phyloP scores from a whole-genome alignment of 768 basidiomycete genomes.

The Crucibulum laeve region DNA sequence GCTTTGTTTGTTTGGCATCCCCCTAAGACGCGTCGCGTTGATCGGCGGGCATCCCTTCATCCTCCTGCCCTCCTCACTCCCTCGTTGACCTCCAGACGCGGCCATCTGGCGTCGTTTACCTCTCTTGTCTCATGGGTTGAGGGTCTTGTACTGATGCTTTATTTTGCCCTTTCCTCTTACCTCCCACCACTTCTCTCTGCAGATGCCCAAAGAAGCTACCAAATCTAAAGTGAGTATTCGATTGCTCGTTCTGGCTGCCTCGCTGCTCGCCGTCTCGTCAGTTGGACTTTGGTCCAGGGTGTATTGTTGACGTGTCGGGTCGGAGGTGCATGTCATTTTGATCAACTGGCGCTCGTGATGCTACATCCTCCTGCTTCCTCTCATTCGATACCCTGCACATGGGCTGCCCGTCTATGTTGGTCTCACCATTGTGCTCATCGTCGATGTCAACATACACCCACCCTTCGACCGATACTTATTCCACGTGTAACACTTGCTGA shows the following conservation, averaged over 20 bases:
- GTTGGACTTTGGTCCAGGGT: neutral
- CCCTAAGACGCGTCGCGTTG: slow-evolving; percentile 18
- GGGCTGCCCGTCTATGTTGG: slow-evolving; percentile 9
- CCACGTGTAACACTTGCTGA: slow-evolving; percentile 6
- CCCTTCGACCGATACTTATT: slow-evolving; percentile 7
- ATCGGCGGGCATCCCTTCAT: slow-evolving; percentile 7
- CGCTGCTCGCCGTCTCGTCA: neutral
- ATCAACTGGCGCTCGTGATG: no score
- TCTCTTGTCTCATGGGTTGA: neutral
- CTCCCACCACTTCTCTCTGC: slow-evolving; percentile 7
- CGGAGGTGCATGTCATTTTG: no score
- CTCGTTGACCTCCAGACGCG: neutral
- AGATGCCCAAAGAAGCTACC: slow-evolving; percentile 79
- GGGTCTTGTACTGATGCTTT: slow-evolving; percentile 5
- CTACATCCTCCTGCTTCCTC: no score
- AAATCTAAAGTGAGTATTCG: slow-evolving; percentile 58
- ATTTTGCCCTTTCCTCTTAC: slow-evolving; percentile 5
- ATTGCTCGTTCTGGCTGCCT: slow-evolving; percentile 2
- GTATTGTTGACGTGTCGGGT: no score
- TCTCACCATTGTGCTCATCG: slow-evolving; percentile 7
- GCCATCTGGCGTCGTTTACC: neutral
- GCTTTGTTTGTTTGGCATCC: slow-evolving; percentile 15
- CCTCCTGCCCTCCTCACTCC: neutral
- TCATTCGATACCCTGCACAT: no score
- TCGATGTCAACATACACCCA: slow-evolving; percentile 3